phyloP scores from a whole-genome alignment of 176 grass and related monocot genomes.

The Hsuehochloa calcarea region DNA sequence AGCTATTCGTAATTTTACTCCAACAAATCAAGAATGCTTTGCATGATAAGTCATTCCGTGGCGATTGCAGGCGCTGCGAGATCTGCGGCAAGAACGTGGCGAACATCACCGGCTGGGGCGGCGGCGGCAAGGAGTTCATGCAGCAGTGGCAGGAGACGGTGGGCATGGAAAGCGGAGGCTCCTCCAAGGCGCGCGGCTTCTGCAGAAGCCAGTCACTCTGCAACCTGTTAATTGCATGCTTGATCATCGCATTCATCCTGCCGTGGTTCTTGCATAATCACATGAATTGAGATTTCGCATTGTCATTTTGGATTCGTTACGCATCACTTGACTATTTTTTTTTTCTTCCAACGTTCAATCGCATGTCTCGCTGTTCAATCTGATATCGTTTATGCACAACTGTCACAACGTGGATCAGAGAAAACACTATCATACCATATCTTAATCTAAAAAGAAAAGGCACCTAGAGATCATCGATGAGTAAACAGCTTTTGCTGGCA shows the following conservation, averaged over 20 bases:
- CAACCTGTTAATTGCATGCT: slow-evolving; percentile 11
- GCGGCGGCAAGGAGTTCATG: slow-evolving; percentile 39
- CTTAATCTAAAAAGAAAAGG: neutral
- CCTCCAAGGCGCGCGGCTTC: slow-evolving; percentile 31
- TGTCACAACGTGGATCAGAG: neutral
- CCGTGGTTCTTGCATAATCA: slow-evolving; percentile 36
- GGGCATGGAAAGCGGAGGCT: neutral
- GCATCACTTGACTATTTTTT: neutral
- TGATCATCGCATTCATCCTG: slow-evolving; percentile 21
- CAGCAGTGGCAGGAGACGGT: slow-evolving; percentile 21
- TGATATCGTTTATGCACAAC: neutral
- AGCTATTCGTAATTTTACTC: neutral
- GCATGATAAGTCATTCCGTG: neutral
- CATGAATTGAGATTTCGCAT: slow-evolving; percentile 7
- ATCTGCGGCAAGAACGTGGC: slow-evolving; percentile 39
- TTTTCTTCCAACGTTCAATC: too few species aligned
- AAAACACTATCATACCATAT: neutral
- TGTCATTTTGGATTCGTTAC: neutral
- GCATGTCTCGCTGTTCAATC: neutral
- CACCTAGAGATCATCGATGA: neutral
- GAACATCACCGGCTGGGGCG: slow-evolving; percentile 21
- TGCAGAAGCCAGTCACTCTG: slow-evolving; percentile 32
- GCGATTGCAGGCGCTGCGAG: slow-evolving; percentile 36
- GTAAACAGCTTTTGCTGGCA: neutral
- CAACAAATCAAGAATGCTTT: neutral